Evolutionary conservation across 108 stramenopile genomes (phyloP), one percentile per base, ranked within the genome.

Genomic region (Hondaea fermentalgiana): DNA sequence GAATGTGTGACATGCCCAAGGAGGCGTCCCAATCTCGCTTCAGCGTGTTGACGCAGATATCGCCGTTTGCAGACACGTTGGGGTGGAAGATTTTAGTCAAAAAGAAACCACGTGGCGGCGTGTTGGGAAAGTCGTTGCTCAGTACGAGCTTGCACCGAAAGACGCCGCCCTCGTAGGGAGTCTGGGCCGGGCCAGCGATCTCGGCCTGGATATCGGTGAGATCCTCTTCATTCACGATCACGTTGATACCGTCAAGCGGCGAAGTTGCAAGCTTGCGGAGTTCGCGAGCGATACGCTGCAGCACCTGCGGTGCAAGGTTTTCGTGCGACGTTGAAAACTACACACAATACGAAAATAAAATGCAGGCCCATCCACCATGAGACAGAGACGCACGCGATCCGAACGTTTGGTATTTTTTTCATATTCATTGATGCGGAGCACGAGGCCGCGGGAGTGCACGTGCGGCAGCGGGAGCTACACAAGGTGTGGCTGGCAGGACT

Each of bases 71-170:
- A 44, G 96, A 96, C 8, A 99, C 97, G 92, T 99, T 99, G 5
- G 99, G 99, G 92, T 99, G 99, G 91, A 96, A 99, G 60, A 99
- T 98, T 91, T 97, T 98, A 23, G 98, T 99, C 60, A 99, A 89
- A 89, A 99, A 99, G 93, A 96, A 98, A 10, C 98, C 99, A 0
- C 97, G 93, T 0, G 99, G 98, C 59, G 99, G 98, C 12, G 96
- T 94, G 59, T 91, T 72, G 17, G 99, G 99, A 58, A 91, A 94
- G 59, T 94, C 94, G 14, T 59, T 59, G 87, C 92, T 90, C 42
- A 94, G 87, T n/a, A 93, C 93, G 21, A 99, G 95, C 91, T 99
- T 99, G 88, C 99, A 93, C 87, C 96, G 95, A 90, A 99, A 99
- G 89, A 91, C 95, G 69, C 94, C 96, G 0, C 93, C 94, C 88